Evolutionary conservation across 2,329 filamentous ascomycete species (phyloP).

Genomic region (Botrytis medusae): DNA sequence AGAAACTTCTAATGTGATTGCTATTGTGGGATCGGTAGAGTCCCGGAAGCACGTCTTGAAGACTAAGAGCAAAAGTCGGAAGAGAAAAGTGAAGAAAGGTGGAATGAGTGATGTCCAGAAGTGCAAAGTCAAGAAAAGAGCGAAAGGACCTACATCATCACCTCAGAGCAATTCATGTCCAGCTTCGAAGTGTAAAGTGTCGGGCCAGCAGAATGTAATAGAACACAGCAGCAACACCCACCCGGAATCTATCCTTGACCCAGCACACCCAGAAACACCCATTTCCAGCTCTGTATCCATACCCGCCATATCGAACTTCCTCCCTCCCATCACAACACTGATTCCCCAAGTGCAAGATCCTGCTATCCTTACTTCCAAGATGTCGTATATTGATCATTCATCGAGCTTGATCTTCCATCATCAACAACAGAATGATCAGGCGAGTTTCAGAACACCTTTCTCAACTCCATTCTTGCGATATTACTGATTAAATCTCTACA

Average conservation of each 20-base stretch:
- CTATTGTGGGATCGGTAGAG: neutral
- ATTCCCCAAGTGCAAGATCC: neutral
- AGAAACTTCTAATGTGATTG: neutral
- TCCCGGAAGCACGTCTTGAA: neutral
- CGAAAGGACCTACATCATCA: neutral
- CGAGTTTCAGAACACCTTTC: fast-evolving
- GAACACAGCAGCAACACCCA: neutral
- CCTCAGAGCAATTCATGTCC: neutral
- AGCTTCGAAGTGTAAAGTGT: neutral
- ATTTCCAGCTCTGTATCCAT: too few species aligned
- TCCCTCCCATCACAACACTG: neutral
- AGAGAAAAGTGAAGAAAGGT: neutral
- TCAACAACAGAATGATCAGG: neutral
- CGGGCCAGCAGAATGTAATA: neutral
- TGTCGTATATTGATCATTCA: too few species aligned
- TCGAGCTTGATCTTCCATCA: neutral
- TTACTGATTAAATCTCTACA: neutral
- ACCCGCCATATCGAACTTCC: neutral
- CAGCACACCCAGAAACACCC: neutral
- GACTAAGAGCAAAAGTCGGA: neutral
- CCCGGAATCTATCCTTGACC: neutral
- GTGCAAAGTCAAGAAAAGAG: neutral
- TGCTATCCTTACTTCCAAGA: neutral
- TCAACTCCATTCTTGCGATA: neutral
- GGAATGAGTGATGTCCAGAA: neutral